These are phyloP conservation scores for Puccinia novopanici DNA, from an alignment of 1,284 basidiomycete genomes.

Conservation along the genomic window DNA sequence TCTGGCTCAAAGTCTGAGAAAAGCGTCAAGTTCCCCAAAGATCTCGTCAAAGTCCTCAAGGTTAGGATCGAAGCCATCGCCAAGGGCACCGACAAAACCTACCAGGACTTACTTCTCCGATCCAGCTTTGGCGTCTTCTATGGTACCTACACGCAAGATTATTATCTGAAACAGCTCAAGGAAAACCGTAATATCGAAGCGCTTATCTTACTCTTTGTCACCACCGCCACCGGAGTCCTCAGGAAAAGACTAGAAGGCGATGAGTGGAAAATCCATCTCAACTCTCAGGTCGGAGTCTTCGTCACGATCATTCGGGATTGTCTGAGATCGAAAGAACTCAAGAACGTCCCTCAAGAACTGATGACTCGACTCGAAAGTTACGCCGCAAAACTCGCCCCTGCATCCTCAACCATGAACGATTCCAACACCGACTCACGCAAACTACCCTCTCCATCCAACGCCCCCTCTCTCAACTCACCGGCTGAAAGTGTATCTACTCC, in stretches of 20 bases:
- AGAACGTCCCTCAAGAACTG: slow-evolving; percentile 73
- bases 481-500: slow-evolving; percentile 25
- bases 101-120: slow-evolving; percentile 80
- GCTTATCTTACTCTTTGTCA: slow-evolving; percentile 91
- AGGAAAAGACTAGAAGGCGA: slow-evolving; percentile 65
- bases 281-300: slow-evolving; percentile 84
- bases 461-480: slow-evolving; percentile 22
- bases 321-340: slow-evolving; percentile 60
- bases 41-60: slow-evolving; percentile 82
- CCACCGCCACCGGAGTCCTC: slow-evolving; percentile 71
- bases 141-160: slow-evolving; percentile 70
- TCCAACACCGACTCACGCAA: slow-evolving; percentile 5
- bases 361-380: slow-evolving; percentile 78
- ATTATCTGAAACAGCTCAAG: slow-evolving; percentile 83
- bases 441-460: slow-evolving; percentile 29
- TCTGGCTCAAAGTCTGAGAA: slow-evolving; percentile 68
- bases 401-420: slow-evolving; percentile 58
- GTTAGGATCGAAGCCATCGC: slow-evolving; percentile 82
- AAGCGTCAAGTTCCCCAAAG: slow-evolving; percentile 87
- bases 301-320: slow-evolving; percentile 81
- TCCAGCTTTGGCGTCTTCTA: slow-evolving; percentile 88
- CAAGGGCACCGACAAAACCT: slow-evolving; percentile 81
- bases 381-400: slow-evolving; percentile 72
- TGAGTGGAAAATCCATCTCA: slow-evolving; percentile 87
- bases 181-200: slow-evolving; percentile 97